Evolutionary conservation across 768 basidiomycete species (phyloP).

Genomic region (Rhodotorula paludigena): DNA sequence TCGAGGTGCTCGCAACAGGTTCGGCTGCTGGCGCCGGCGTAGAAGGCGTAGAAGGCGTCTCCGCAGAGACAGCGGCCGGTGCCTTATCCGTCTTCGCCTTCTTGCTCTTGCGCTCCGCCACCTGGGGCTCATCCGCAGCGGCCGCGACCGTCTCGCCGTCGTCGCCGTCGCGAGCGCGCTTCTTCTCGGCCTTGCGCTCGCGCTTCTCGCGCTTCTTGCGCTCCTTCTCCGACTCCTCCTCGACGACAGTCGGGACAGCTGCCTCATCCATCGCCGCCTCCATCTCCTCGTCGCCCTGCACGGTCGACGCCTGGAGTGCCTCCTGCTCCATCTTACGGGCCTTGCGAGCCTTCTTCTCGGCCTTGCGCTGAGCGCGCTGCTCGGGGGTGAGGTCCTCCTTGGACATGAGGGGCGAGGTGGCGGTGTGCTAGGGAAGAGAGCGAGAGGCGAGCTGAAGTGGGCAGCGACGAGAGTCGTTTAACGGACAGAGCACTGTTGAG

Average conservation of each 20-base stretch:
- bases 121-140: not conserved
- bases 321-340: slow-evolving; percentile 2
- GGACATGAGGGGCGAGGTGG: slow-evolving; percentile 19
- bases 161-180: slow-evolving; percentile 13
- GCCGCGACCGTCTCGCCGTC: not conserved
- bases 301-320: not conserved
- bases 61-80: slow-evolving; percentile 12
- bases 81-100: slow-evolving; percentile 44
- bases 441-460: too few relatives aligned
- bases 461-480: too few relatives aligned
- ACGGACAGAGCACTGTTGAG: too few relatives aligned
- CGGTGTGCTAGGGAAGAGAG: too few relatives aligned
- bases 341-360: slow-evolving; percentile 40
- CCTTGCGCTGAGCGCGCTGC: slow-evolving; percentile 25
- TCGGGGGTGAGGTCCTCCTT: slow-evolving; percentile 24
- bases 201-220: slow-evolving; percentile 40
- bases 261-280: slow-evolving; percentile 12
- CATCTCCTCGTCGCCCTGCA: slow-evolving; percentile 5
- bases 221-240: slow-evolving; percentile 48
- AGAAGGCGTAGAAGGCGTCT: slow-evolving; percentile 31
- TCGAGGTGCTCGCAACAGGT: slow-evolving; percentile 45
- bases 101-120: slow-evolving; percentile 16
- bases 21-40: slow-evolving; percentile 32
- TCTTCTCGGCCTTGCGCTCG: slow-evolving; percentile 34
- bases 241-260: slow-evolving; percentile 6